Percentiles rank a stretch among this genome's conserved stretches.
Conservation (phyloP, 2,329 filamentous ascomycete species). For the Sporothrix brunneoviolacea region DNA sequence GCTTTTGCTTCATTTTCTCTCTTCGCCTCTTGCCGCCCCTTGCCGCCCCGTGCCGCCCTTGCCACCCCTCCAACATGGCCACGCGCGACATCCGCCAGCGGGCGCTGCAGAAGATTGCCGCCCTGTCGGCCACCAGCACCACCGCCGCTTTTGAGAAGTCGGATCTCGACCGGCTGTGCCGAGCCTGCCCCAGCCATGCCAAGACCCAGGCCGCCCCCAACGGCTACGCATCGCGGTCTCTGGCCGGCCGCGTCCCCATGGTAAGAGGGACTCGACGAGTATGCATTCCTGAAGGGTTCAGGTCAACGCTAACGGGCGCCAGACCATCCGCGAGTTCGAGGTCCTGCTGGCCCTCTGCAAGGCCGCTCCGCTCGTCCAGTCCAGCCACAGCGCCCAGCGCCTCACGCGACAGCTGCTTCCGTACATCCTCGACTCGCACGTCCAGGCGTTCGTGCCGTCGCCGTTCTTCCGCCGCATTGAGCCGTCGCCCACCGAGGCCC, state of each 20-base stretch:
- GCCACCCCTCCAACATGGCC: constrained; percentile 28
- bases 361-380: constrained; percentile 69
- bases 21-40: not conserved
- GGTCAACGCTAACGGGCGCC: constrained; percentile 4
- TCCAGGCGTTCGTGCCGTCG: constrained; percentile 70
- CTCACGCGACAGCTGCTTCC: constrained; percentile 72
- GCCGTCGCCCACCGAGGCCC: constrained; percentile 79
- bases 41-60: not conserved
- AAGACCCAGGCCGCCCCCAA: constrained; percentile 40
- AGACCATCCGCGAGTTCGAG: constrained; percentile 88
- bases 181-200: constrained; percentile 45
- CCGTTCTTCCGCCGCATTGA: constrained; percentile 77
- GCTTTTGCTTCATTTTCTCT: not conserved
- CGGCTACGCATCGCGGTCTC: constrained; percentile 38
- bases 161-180: constrained; percentile 56
- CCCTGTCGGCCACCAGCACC: constrained; percentile 51
- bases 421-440: constrained; percentile 79
- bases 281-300: too few relatives aligned
- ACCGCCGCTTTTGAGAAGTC: constrained; percentile 52
- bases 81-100: constrained; percentile 52
- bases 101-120: constrained; percentile 60
- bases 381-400: constrained; percentile 65
- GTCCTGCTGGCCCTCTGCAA: constrained; percentile 87
- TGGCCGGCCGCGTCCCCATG: constrained; percentile 53
- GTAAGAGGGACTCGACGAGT: constrained; percentile 34